Evolutionary conservation across 441 rosid genomes (phyloP).

Genomic region (Euphorbia corollata): DNA sequence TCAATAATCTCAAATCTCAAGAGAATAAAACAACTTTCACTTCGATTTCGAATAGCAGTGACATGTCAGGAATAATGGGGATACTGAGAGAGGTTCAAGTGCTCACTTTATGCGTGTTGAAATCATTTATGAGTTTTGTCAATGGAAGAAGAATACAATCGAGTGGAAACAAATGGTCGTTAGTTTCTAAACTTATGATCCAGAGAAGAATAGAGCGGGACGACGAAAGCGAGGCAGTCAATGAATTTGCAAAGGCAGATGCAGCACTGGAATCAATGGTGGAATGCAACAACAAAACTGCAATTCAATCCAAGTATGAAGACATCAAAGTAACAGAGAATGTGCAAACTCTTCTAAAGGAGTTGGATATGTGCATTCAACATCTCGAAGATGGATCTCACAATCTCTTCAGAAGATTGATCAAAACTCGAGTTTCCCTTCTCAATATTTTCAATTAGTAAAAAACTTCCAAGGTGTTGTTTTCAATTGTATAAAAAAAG

Average conservation of each 20-base stretch:
- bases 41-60: not conserved
- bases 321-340: slow-evolving; percentile 6
- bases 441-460: slow-evolving; percentile 31
- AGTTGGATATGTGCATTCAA: slow-evolving; percentile 34
- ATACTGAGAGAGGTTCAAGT: slow-evolving; percentile 29
- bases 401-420: slow-evolving; percentile 29
- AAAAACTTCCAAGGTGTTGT: too few relatives aligned
- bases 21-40: slow-evolving; percentile 1
- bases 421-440: slow-evolving; percentile 42
- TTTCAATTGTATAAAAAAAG: too few relatives aligned
- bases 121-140: slow-evolving; percentile 30
- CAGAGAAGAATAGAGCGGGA: slow-evolving; percentile 21
- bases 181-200: slow-evolving; percentile 34
- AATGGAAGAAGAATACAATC: slow-evolving; percentile 22
- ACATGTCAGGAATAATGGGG: not conserved
- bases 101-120: slow-evolving; percentile 22
- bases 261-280: slow-evolving; percentile 19
- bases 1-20: slow-evolving; percentile 12
- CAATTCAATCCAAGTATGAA: not conserved
- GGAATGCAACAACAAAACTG: slow-evolving; percentile 18
- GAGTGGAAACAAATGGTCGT: slow-evolving; percentile 25
- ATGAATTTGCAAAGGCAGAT: slow-evolving; percentile 29
- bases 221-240: slow-evolving; percentile 2
- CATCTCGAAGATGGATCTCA: slow-evolving; percentile 38
- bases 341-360: slow-evolving; percentile 24